A percentile compares a stretch with the other conserved stretches of the same genome.
Evolutionary conservation across 176 grass and related monocot species (phyloP).

Genomic region (Oryza coarctata): DNA sequence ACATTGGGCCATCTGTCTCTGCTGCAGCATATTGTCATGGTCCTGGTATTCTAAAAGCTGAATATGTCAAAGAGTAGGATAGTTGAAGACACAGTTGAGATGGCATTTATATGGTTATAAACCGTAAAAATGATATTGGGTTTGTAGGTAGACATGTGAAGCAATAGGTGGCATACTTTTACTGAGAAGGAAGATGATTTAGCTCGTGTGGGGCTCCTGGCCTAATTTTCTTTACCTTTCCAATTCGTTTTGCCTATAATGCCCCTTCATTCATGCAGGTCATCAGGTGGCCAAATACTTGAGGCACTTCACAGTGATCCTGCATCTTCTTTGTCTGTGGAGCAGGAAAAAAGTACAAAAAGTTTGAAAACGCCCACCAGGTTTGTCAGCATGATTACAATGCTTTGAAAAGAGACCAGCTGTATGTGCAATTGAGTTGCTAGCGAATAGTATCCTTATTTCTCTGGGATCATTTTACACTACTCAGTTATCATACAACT

Average conservation of each 20-base stretch:
- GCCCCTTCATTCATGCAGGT: constrained; percentile 57
- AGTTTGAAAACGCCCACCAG: constrained; percentile 64
- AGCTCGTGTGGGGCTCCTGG: constrained; percentile 35
- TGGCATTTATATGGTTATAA: constrained; percentile 38
- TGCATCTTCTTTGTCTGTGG: constrained; percentile 85
- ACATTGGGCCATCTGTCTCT: constrained; percentile 58
- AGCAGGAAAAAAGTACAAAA: constrained; percentile 90
- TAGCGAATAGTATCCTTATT: constrained; percentile 27
- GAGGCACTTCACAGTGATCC: constrained; percentile 98
- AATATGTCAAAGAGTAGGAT: constrained; percentile 42
- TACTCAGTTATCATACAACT: constrained; percentile 14
- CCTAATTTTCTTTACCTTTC: constrained; percentile 19
- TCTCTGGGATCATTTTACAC: constrained; percentile 33
- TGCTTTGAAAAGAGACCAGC: constrained; percentile 28
- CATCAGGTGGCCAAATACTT: constrained; percentile 78
- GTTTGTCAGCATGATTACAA: constrained; percentile 51
- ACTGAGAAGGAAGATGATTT: constrained; percentile 38
- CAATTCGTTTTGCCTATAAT: constrained; percentile 53
- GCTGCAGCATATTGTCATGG: constrained; percentile 47
- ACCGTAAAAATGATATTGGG: constrained; percentile 26
- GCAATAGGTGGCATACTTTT: constrained; percentile 18
- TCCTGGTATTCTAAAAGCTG: constrained; percentile 44
- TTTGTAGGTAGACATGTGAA: constrained; percentile 38
- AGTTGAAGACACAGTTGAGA: constrained; percentile 31
- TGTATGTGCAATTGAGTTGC: constrained; percentile 39